Base-by-base conservation (phyloP, 495 filamentous ascomycete genomes). In the Aspergillus biplanus region DNA sequence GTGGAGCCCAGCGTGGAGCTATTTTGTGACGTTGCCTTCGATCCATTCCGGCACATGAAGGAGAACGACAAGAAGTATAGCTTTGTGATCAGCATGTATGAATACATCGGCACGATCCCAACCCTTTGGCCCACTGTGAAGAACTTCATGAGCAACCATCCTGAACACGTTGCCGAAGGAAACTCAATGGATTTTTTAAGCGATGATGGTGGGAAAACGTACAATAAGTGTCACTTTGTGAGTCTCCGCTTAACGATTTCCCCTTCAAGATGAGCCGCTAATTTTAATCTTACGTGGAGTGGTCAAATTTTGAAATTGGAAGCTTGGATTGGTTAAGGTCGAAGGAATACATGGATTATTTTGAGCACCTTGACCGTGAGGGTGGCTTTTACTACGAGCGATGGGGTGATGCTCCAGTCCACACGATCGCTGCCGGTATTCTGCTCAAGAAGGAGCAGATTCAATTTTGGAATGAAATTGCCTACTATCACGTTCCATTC, bases 391-490 rank as follows among this genome's bases (percentile, higher is more conserved):
- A 95, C 80, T 96, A 96, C 67, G 92, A 96, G 67, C 85, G 92
- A 65, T 96, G 92, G 92, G 92, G 92, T 34, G 92, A 96, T 77
- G 92, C 92, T 5, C 92, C 92, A 0, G 89, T 96, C 34, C 92
- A 96, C 78, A 96, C 92, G n/a, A 97, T 99, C 67, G 95, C 91
- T 2, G 95, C 95, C 5, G 86, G 83, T 13, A 75, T 97, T 4
- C 83, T 97, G 73, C 81, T 99, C 64, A 86, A 88, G 70, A 97
- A 97, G 79, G 90, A 96, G 59, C 85, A 99, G 71, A 88, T 99
- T 65, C 94, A 98, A 69, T 99, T 99, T 82, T 99, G 97, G 82
- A 91, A 99, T 71, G 95, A 99, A 69, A 98, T 99, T 67, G 95
- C 90, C 60, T 99, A 99, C 77, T 98, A 92, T 77, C 95, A 99